Evolutionary conservation across 2,329 filamentous ascomycete genomes (phyloP).

Genomic region (Graphilbum sp.): DNA sequence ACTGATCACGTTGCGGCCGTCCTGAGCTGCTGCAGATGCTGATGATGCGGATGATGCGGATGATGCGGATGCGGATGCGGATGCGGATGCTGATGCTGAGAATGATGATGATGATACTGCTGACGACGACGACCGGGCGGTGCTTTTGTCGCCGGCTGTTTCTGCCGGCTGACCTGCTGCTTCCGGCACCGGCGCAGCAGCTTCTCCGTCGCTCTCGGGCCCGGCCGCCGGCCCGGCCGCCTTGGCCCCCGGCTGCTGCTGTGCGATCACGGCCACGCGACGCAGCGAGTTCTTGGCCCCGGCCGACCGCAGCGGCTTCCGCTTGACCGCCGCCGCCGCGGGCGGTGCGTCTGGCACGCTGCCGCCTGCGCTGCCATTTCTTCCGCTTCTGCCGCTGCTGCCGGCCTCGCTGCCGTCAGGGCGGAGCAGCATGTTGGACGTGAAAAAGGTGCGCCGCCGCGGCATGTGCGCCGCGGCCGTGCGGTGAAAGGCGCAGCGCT

Average conservation of each 20-base stretch:
- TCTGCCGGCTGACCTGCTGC: too few relatives aligned
- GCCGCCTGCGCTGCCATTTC: conserved; percentile 23
- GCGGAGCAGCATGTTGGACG: conserved; percentile 41
- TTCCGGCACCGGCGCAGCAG: too few relatives aligned
- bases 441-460: conserved; percentile 47
- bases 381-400: too few relatives aligned
- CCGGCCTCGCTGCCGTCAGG: conserved; percentile 15
- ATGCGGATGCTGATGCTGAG: too few relatives aligned
- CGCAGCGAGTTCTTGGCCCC: conserved; percentile 52
- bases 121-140: too few relatives aligned
- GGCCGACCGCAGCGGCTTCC: conserved; percentile 7
- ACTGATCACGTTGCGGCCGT: conserved; percentile 30
- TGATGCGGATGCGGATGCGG: too few relatives aligned
- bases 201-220: too few relatives aligned
- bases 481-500: conserved; percentile 18
- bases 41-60: too few relatives aligned
- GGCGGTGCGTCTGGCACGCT: conserved; percentile 1
- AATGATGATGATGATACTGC: too few relatives aligned
- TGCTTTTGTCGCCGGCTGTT: too few relatives aligned
- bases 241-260: conserved; percentile 34
- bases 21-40: conserved; percentile 6
- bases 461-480: conserved; percentile 26
- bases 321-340: conserved; percentile 3
- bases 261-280: conserved; percentile 73
- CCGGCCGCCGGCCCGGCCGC: conserved; percentile 8